Evolutionary conservation across 371 early-diverging fungal species (phyloP), one percentile per base, ranked within the genome.

Genomic region (Coemansia sp.): DNA sequence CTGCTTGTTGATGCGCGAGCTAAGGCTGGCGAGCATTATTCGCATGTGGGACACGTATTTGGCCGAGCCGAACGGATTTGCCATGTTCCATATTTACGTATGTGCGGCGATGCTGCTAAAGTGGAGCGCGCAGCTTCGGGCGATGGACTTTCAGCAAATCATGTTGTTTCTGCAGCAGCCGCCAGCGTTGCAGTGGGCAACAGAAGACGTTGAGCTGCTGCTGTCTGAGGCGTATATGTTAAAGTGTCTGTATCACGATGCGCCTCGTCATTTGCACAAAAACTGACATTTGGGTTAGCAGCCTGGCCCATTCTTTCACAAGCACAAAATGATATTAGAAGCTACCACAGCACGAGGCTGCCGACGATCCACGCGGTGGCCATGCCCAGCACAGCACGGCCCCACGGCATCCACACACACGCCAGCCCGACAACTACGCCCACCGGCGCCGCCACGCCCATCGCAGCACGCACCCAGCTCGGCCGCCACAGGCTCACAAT

Each of bases 1-100:
- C 79, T 99, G 99, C 75, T 77, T 99, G 59, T 82, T 99, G 75
- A 93, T 98, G 92, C 87, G 99, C 47, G 99, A 99, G 80, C 80
- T 99, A 40, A 86, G 91, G 16, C 79, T 99, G 11, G 74, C 83
- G 40, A 86, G 86, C 64, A 94, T 89, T 11, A 90, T 98, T 37
- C 90, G 98, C 29, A 94, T 99, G 91, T 98, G 99, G 97, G 99
- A 99, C 71, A 95, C 97, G 6, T 97, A 98, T 69, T 75, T 94
- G 65, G 90, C 90, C 72, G 78, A 82, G 31, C 37, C 59, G n/a
- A 65, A 78, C 42, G 70, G 79, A 18, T 97, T 98, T 72, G 92
- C 93, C 2, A 93, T 91, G 57, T 99, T 98, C 80, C 95, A 97
- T 77, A 83, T 96, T 2, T 99, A 98, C 81, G 96, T 98, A 3